Evolutionary conservation across 1,284 basidiomycete genomes (phyloP).

Genomic region (Neotropicomus parvogracilis): DNA sequence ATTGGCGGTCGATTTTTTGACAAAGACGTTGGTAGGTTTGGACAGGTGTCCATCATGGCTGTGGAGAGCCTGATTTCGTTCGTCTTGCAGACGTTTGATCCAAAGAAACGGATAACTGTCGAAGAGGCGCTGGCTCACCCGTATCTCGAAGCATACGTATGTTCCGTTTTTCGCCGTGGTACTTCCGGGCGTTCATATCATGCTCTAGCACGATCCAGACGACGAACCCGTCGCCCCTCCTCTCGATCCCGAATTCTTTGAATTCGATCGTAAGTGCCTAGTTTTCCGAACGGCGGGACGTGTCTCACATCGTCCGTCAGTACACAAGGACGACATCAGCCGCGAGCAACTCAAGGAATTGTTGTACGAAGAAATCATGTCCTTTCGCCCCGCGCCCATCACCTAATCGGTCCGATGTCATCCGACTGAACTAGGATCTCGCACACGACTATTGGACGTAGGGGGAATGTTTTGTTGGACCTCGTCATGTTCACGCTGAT

Average conservation of each 20-base stretch:
- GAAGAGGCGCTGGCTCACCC: constrained; percentile 91
- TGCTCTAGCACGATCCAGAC: constrained; percentile 76
- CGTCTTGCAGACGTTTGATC: constrained; percentile 72
- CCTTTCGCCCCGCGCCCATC: constrained; percentile 68
- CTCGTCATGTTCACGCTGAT: constrained; percentile 1
- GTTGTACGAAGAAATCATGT: constrained; percentile 72
- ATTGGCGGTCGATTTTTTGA: constrained; percentile 86
- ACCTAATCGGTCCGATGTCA: constrained; percentile 28
- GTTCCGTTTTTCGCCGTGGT: constrained; percentile 28
- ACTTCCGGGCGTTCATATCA: constrained; percentile 5
- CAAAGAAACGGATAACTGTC: constrained; percentile 88
- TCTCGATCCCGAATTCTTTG: constrained; percentile 88
- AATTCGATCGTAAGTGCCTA: constrained; percentile 65
- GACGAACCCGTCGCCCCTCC: constrained; percentile 92
- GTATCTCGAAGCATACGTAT: constrained; percentile 85
- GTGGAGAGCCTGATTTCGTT: constrained; percentile 2
- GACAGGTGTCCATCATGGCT: background rate
- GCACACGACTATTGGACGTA: constrained; percentile 9
- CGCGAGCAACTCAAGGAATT: constrained; percentile 74
- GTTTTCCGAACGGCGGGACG: background rate
- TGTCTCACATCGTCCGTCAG: constrained; percentile 37
- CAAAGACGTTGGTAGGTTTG: constrained; percentile 78
- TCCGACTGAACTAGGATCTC: constrained; percentile 2
- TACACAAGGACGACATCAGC: constrained; percentile 91
- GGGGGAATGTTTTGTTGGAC: background rate